Evolutionary conservation across 768 basidiomycete species (phyloP).

Genomic region (Kwoniella bestiolae): DNA sequence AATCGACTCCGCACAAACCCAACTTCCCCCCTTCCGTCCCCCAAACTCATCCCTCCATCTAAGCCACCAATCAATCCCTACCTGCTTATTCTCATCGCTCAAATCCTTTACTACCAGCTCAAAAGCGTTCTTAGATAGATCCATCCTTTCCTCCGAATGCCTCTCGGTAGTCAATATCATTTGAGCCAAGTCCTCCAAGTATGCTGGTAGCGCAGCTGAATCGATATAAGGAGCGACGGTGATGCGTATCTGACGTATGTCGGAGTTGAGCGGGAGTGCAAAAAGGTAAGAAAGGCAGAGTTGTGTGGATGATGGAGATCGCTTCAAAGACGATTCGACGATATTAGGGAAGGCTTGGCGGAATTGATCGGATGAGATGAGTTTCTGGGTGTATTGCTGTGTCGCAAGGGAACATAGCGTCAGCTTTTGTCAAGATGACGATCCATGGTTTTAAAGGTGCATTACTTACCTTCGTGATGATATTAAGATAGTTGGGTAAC

Average conservation of each 20-base stretch:
- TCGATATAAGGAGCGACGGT: constrained; percentile 21
- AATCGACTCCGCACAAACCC: constrained; percentile 7
- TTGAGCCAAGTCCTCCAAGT: constrained; percentile 27
- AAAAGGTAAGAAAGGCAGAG: background rate
- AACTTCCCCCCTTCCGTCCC: background rate
- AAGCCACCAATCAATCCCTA: constrained; percentile 41
- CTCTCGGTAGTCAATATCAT: constrained; percentile 4
- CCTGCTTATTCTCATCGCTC: constrained; percentile 25
- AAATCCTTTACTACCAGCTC: constrained; percentile 35
- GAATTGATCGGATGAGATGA: constrained; percentile 33
- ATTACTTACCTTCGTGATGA: constrained; percentile 27
- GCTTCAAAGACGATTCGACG: constrained; percentile 23
- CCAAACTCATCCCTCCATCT: constrained; percentile 17
- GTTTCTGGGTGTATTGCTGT: constrained; percentile 28
- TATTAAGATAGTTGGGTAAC: constrained; percentile 12
- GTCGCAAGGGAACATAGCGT: background rate
- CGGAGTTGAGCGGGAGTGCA: background rate
- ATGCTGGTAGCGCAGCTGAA: background rate
- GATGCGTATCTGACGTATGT: constrained; percentile 8
- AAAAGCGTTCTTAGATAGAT: constrained; percentile 21
- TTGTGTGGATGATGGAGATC: constrained; percentile 1
- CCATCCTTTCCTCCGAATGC: constrained; percentile 21
- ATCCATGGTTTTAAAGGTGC: background rate
- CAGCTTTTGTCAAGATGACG: background rate
- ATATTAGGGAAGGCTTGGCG: constrained; percentile 28